Evolutionary conservation across 2,329 filamentous ascomycete genomes (phyloP).

Genomic region (Calonectria pauciramosa): DNA sequence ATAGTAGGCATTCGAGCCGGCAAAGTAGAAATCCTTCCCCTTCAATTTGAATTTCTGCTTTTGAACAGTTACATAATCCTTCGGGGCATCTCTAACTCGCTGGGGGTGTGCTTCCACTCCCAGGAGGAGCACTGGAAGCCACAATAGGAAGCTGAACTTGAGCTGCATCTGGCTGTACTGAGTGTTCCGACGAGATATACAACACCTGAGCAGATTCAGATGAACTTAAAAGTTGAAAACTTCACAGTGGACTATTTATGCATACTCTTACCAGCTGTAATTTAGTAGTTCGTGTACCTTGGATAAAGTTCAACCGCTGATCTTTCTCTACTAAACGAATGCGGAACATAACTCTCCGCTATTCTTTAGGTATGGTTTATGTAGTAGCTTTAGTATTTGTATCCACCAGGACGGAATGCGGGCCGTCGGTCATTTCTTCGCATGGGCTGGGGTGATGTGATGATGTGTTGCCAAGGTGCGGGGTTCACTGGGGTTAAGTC

Average conservation of each 20-base stretch:
- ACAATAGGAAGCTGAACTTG: not conserved
- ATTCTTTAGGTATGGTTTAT: not conserved
- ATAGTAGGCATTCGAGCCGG: slow-evolving; percentile 70
- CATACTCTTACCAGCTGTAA: too few relatives aligned
- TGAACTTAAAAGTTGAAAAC: not conserved
- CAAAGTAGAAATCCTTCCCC: slow-evolving; percentile 61
- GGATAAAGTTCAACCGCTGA: too few relatives aligned
- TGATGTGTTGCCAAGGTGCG: not conserved
- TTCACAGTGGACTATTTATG: not conserved
- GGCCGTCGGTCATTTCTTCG: not conserved
- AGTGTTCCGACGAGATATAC: too few relatives aligned
- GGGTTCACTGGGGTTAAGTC: not conserved
- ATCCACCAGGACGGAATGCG: not conserved
- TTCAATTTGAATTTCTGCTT: slow-evolving; percentile 55
- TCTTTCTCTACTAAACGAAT: not conserved
- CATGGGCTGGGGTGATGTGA: not conserved
- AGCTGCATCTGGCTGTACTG: not conserved
- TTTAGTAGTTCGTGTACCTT: not conserved
- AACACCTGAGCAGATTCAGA: too few relatives aligned
- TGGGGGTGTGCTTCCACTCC: slow-evolving; percentile 11
- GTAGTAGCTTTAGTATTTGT: not conserved
- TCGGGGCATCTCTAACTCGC: slow-evolving; percentile 4
- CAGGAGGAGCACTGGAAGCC: slow-evolving; percentile 1
- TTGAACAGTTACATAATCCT: slow-evolving; percentile 46
- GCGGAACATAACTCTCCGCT: not conserved